These are phyloP conservation scores for Xylaria nigripes DNA, from an alignment of 495 filamentous ascomycete species.

Conservation along the genomic window DNA sequence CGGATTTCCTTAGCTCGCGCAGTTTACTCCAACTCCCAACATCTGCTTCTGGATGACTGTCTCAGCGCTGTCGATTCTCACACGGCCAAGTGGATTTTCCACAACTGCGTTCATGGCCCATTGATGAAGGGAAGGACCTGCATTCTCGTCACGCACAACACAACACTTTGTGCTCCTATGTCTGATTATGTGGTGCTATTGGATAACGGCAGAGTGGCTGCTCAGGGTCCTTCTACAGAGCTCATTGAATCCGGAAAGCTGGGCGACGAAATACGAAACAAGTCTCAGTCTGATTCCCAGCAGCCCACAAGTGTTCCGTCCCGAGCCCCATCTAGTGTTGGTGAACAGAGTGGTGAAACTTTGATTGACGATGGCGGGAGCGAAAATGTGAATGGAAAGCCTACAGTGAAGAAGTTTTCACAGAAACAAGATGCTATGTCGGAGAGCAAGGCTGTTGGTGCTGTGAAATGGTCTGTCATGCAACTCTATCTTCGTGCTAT, in stretches of 20 bases:
- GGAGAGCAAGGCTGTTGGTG: conserved; percentile 72
- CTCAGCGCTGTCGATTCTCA: conserved; percentile 98
- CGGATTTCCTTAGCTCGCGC: conserved; percentile 91
- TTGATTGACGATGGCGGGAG: conserved; percentile 34
- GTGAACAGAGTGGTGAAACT: conserved; percentile 43
- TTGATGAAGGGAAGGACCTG: conserved; percentile 86
- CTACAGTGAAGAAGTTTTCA: conserved; percentile 36
- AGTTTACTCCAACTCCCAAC: conserved; percentile 83
- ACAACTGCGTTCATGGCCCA: conserved; percentile 79
- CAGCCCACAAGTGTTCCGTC: conserved; percentile 61
- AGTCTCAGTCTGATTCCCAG: conserved; percentile 60
- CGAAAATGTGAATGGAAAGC: conserved; percentile 23
- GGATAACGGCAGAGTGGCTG: conserved; percentile 72
- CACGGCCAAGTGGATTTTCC: conserved; percentile 97
- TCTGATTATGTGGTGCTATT: conserved; percentile 76
- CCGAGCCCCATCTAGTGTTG: conserved; percentile 61
- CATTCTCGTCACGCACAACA: conserved; percentile 95
- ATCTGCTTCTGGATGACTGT: conserved; percentile 90
- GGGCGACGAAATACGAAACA: conserved; percentile 66
- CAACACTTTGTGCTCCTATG: conserved; percentile 69
- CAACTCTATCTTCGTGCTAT: conserved; percentile 77
- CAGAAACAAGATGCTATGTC: conserved; percentile 47
- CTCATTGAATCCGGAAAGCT: conserved; percentile 78
- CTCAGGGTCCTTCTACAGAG: conserved; percentile 67
- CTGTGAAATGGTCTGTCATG: conserved; percentile 80